Evolutionary conservation across 2,329 filamentous ascomycete genomes (phyloP), one percentile per base, ranked within the genome.

Genomic region (Dothiorella sarmentorum): DNA sequence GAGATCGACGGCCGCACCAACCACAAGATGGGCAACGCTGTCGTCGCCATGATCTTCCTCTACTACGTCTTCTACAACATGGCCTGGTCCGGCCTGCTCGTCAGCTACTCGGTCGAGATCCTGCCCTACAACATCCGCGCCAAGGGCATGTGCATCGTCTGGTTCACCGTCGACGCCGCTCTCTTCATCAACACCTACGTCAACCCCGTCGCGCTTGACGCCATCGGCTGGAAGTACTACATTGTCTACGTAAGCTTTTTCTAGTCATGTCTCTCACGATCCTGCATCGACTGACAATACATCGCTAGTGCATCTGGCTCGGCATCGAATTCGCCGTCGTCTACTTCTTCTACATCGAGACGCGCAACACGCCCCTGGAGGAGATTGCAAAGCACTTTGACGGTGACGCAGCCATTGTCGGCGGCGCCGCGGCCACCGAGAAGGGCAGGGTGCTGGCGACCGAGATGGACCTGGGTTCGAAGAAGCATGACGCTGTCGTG

Each of bases 161-260:
- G 86, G 69, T 79, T 87, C 52, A 81, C 80, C 18, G 78, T 87
- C 20, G 83, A 87, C 69, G 82, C 82, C 45, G 77, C 84, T 29
- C 73, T 87, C 35, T 82, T 84, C 52, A 77, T 87, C 61, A 81
- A 82, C 67, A 82, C 84, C 76, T 84, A 75, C 64, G 81, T 80
- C 65, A 87, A 88, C 75, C 82, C 82, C 66, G 74, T 85, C 59
- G 85, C 84, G 7, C 86, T 85, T 80, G 75, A 83, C 53, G 77
- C 80, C 57, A 73, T 87, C 2, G 67, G 64, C 22, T 87, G 84
- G 82, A 80, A 86, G 71, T 82, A 87, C 59, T 86, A 85, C 78
- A 76, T 86, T 44, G 85, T 86, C 73, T 87, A 82, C 20, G 76
- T 78, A 72, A 72, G 71, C n/a, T n/a, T n/a, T n/a, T n/a, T n/a